Percentiles rank a stretch among this genome's conserved stretches.
These are phyloP conservation scores for Phytopythium kandeliae DNA, from an alignment of 352 stramenopile species.

Conservation along the genomic window DNA sequence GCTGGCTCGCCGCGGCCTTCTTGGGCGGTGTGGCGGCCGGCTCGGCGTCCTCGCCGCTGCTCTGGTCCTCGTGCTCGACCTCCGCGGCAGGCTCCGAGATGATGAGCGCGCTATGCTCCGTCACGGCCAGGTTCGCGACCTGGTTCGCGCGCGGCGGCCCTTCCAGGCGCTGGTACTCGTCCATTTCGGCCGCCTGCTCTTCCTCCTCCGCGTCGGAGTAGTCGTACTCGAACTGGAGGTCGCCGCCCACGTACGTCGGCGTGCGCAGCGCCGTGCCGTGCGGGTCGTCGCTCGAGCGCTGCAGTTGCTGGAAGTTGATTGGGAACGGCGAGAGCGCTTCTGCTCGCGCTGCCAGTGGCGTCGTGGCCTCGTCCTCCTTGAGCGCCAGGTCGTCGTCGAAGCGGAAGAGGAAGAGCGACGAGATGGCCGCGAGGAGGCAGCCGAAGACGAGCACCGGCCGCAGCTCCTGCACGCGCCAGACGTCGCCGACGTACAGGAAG, in stretches of 20 bases:
- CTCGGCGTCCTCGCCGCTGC: constrained; percentile 1
- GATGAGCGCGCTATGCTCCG: constrained; percentile 4
- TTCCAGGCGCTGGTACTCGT: constrained; percentile 3
- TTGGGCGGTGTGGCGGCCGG: constrained; percentile 1
- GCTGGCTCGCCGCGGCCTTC: background rate
- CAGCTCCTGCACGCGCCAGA: constrained; percentile 50
- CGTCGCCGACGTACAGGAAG: constrained; percentile 60
- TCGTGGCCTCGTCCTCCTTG: constrained; percentile 7
- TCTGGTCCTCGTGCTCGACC: background rate
- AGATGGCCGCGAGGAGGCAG: constrained; percentile 41
- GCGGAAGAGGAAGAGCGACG: constrained; percentile 45
- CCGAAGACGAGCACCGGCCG: constrained; percentile 55
- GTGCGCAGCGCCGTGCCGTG: constrained; percentile 33
- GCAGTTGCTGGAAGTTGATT: background rate
- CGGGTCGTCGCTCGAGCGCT: background rate
- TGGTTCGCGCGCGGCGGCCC: background rate
- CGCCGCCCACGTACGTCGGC: constrained; percentile 38
- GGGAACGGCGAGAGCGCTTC: constrained; percentile 2
- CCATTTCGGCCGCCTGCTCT: background rate
- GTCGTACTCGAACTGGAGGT: constrained; percentile 61
- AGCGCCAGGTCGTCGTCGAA: constrained; percentile 58
- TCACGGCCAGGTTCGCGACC: background rate
- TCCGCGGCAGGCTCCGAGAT: background rate
- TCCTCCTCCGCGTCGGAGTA: constrained; percentile 33
- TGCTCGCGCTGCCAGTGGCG: background rate